Base-by-base conservation (phyloP, 2,329 filamentous ascomycete genomes). In the Alternaria sp. region DNA sequence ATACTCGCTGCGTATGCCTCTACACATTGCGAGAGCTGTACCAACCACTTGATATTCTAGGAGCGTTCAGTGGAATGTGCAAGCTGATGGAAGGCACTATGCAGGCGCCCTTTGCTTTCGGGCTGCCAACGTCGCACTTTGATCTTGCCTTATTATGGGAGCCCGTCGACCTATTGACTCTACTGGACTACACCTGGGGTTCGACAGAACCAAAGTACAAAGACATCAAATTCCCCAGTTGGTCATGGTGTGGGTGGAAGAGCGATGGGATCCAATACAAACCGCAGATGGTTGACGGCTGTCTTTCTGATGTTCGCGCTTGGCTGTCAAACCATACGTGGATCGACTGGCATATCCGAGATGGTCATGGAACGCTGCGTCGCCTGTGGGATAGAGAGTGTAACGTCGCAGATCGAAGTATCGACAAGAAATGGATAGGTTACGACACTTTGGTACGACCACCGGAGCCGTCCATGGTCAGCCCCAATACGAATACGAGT, bases 121-220 rank as follows among this genome's bases (percentile, higher is more conserved):
- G 36, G 8, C 36, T 40, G 3, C 36, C 15, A 3, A 40, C 36
- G 3, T 40, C 36, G 3, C 36, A 40, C 0, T 17, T 40, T 0
- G 36, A 40, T 1, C 3, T 40, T 3, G 36, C 36, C 9, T 15
- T 40, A 3, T 6, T 40, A 15, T 40, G 36, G 36, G 36, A 40
- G 15, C 36, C 36, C 0, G 4, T 40, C 1, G 36, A 40, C 36
- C 1, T 17, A 0, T 3, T 40, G 8, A 1, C 8, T 1, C 36
- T 6, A 0, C 36, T 40, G 0, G 9, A 40, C 36, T 40, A 40
- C 32, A 3, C n/a, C 0, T 0, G 1, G 32, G 36, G 6, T 0
- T 17, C 15, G 8, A 1, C 5, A 10, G 9, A 40, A 5, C 36
- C 36, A 10, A 40, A 40, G 5, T 40, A 40, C 9, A 40, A 40